A percentile compares a stretch with the other conserved stretches of the same genome.
Evolutionary conservation across 345 rosid genomes (phyloP).

Genomic region (Lumnitzera racemosa): DNA sequence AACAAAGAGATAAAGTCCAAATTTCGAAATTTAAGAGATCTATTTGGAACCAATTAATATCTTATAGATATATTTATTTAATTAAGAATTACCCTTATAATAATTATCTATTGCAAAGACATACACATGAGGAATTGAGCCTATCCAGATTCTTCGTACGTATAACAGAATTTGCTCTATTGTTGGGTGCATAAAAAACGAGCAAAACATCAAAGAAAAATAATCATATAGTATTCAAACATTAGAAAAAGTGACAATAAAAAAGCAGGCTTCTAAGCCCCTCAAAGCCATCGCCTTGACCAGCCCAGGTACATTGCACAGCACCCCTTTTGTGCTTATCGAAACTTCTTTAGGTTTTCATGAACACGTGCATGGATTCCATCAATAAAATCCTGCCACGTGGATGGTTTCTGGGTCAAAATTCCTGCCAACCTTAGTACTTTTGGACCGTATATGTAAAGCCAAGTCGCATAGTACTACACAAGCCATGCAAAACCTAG

Average conservation of each 20-base stretch:
- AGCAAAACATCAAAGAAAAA: not conserved
- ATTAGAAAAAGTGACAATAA: not conserved
- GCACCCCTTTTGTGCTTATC: not conserved
- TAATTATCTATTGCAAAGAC: not conserved
- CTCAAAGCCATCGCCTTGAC: conserved; percentile 50
- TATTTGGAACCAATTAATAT: too few relatives aligned
- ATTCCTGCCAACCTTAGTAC: conserved; percentile 7
- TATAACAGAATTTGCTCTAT: too few relatives aligned
- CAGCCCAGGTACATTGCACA: conserved; percentile 37
- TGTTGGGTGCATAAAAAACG: too few relatives aligned
- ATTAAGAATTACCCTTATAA: too few relatives aligned
- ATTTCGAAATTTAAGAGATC: too few relatives aligned
- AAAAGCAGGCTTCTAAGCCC: not conserved
- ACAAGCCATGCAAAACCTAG: not conserved
- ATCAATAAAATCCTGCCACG: conserved; percentile 10
- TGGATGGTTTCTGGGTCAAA: conserved; percentile 8
- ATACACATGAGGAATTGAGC: conserved; percentile 4
- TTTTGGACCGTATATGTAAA: conserved; percentile 6
- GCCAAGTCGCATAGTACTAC: not conserved
- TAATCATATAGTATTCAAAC: conserved; percentile 1
- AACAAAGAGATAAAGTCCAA: too few relatives aligned
- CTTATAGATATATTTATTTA: too few relatives aligned
- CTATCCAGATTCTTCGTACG: not conserved
- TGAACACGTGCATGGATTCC: not conserved
- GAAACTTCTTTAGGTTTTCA: conserved; percentile 17